phyloP scores from a whole-genome alignment of 306 rosid species.

The Cyclanthera cordifolia region DNA sequence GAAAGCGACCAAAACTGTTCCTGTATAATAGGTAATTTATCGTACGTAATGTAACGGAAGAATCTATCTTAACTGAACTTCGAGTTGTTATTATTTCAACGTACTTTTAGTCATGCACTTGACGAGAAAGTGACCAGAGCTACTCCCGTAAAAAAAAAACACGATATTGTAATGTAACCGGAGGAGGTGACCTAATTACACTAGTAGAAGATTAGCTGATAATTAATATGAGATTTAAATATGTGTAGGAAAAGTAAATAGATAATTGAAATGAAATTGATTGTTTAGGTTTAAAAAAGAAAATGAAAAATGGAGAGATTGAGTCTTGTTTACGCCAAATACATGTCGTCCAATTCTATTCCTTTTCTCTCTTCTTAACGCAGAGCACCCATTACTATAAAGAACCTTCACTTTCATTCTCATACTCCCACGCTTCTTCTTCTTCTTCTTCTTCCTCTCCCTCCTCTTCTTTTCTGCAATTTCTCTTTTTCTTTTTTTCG shows the following conservation, averaged over 20 bases:
- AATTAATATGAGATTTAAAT: no score
- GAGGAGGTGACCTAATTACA: no score
- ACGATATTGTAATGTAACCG: no score
- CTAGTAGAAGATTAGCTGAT: no score
- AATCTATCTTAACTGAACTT: no score
- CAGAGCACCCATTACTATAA: slow-evolving; percentile 64
- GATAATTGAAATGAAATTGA: neutral
- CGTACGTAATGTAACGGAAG: no score
- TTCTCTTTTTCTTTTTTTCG: slow-evolving; percentile 12
- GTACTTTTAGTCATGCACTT: no score
- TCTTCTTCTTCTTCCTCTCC: neutral
- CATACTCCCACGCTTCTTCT: slow-evolving; percentile 6
- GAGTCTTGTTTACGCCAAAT: slow-evolving; percentile 83
- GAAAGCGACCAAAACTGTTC: no score
- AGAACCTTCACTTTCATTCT: slow-evolving; percentile 37
- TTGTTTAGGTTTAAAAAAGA: neutral
- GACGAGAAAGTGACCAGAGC: no score
- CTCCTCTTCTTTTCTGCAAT: neutral
- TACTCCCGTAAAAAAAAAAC: no score
- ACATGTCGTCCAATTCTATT: slow-evolving; percentile 46
- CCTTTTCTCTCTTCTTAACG: slow-evolving; percentile 17
- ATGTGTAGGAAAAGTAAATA: neutral
- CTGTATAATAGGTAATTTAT: no score
- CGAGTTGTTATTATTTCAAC: no score
- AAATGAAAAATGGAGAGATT: slow-evolving; percentile 23